Evolutionary conservation across 1,284 basidiomycete genomes (phyloP), one percentile per base, ranked within the genome.

Genomic region (Lentinula novae-zelandiae): DNA sequence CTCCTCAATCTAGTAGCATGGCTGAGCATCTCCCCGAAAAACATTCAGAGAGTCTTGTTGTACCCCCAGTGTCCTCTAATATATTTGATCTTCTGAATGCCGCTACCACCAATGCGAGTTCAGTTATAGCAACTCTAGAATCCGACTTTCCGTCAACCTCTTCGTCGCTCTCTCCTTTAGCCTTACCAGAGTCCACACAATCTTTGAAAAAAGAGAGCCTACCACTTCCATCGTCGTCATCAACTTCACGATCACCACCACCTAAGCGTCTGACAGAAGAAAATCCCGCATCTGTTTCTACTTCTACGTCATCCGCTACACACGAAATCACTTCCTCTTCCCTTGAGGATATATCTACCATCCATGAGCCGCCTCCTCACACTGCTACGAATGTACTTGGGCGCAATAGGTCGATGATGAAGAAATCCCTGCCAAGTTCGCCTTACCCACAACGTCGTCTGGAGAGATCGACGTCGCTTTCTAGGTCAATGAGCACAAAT

Each of bases 371-470:
- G 2, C 15, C 40, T 42, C 12, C 12, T 42, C 40, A 20, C n/a
- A 57, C 31, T 38, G 2, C 22, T 34, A 27, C 44, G 6, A 33
- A 17, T 17, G 27, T 6, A 38, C 17, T 40, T 15, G 57, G 20
- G 38, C 56, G 57, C 17, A 40, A 39, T 17, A 38, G 12, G 7
- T 17, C 36, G 3, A 17, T 8, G 27, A 12, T 33, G 36, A 58
- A 53, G 33, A 58, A 52, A 34, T n/a, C 17, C 10, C 33, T 58
- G 31, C 57, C 57, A 0, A 58, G 57, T 51, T 58, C 57, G 8
- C 57, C 50, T 1, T 58, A 58, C 33, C 57, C 57, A 2, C 49
- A 58, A 34, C 38, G 38, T 20, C 57, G 57, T 42, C 7, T 31
- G 7, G 34, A 2, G 50, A 34, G 42, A 31, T 44, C 53, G 20